Base-by-base conservation (phyloP, 768 basidiomycete genomes). In the Leucosporidium creatinivorum region DNA sequence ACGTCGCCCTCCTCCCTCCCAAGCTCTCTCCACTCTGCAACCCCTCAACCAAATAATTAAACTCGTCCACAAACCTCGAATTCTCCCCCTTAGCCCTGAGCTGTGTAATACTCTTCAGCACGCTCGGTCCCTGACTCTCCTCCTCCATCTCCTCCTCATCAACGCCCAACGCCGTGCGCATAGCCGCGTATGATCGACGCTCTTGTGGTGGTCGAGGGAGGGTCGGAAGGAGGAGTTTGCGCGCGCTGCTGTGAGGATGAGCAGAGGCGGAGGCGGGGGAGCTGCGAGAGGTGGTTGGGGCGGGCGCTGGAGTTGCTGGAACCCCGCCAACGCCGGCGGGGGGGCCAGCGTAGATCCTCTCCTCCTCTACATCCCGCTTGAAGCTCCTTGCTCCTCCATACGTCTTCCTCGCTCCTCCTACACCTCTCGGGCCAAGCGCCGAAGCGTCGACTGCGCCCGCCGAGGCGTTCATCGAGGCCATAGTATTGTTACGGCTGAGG, bases 51-150 rank as follows among this genome's bases (percentile, higher is more conserved):
- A 68, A 21, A 47, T 62, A 74, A 13, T 69, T 62, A 1, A 74
- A 36, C 51, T 74, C 73, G 39, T 74, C 73, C 17, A 15, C 58
- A 63, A 72, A 74, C 58, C 67, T 21, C 31, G 61, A 62, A 8
- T 65, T 69, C 49, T 73, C 71, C 12, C 73, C 73, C 33, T 62
- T 67, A 9, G 69, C 67, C n/a, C 71, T 26, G 18, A 73, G 39
- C 58, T 65, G 26, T 2, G 62, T 72, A 1, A 63, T 49, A 7
- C 67, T 67, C 33, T 65, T 54, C 21, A 73, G 55, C 55, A 58
- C 31, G 28, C 48, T 33, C 23, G 52, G 65, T 6, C 65, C 62
- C 26, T 55, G 62, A 12, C 47, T 56, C 56, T 54, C 56, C 13
- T n/a, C 30, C 31, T 55, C 58, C 19, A 60, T 69, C 28, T 31